Evolutionary conservation across 2,329 filamentous ascomycete species (phyloP).

Genomic region (Fusarium palustre): DNA sequence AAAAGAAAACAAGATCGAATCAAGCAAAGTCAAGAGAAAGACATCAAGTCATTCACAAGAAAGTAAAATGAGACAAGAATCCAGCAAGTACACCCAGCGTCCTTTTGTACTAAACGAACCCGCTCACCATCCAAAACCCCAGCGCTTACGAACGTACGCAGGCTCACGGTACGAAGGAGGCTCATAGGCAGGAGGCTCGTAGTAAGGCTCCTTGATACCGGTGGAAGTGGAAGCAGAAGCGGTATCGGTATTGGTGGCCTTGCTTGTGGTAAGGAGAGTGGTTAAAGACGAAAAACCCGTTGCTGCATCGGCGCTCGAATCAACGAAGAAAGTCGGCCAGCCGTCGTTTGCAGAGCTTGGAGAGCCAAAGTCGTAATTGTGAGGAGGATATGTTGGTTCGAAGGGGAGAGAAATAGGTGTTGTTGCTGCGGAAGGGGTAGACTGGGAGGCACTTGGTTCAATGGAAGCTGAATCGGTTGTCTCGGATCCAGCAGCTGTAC

Average conservation of each 20-base stretch:
- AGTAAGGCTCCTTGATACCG: slow-evolving; percentile 24
- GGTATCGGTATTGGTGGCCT: slow-evolving; percentile 12
- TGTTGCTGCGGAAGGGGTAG: not conserved
- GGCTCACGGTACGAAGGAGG: slow-evolving; percentile 39
- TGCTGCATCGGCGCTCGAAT: slow-evolving; percentile 25
- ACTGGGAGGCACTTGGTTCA: not conserved
- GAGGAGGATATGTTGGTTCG: slow-evolving; percentile 14
- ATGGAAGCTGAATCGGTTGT: not conserved
- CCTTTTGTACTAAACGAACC: not conserved
- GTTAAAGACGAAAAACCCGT: slow-evolving; percentile 30
- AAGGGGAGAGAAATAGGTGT: not conserved
- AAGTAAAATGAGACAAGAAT: slow-evolving; percentile 4
- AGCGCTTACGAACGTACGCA: slow-evolving; percentile 41
- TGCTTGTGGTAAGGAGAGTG: slow-evolving; percentile 45
- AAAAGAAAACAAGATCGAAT: not conserved
- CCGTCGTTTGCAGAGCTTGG: slow-evolving; percentile 10
- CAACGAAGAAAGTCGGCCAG: slow-evolving; percentile 26
- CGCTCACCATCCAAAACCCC: slow-evolving; percentile 23
- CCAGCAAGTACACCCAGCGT: not conserved
- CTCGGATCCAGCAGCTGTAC: not conserved
- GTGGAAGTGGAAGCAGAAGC: slow-evolving; percentile 3
- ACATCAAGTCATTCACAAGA: slow-evolving; percentile 25
- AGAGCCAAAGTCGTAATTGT: slow-evolving; percentile 31
- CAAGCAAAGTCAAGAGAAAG: slow-evolving; percentile 18
- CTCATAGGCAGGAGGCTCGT: slow-evolving; percentile 43